phyloP scores from a whole-genome alignment of 306 rosid species.

The Begonia masoniana region DNA sequence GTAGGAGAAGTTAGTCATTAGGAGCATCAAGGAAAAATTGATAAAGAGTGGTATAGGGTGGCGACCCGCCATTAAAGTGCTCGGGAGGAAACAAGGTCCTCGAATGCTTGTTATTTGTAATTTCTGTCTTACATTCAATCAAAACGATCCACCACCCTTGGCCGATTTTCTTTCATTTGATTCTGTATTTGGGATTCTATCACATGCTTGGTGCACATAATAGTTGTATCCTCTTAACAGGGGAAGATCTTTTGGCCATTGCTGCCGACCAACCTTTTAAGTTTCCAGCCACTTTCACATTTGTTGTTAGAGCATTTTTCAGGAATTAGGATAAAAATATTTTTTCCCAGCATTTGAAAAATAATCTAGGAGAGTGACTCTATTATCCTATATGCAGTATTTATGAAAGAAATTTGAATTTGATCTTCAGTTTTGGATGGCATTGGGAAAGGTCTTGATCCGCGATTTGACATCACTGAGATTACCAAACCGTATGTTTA shows the following conservation, averaged over 20 bases:
- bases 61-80: no score
- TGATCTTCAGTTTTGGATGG: constrained; percentile 72
- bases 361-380: no score
- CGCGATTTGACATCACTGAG: constrained; percentile 97
- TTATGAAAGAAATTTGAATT: constrained; percentile 9
- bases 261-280: constrained; percentile 98
- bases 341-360: not conserved
- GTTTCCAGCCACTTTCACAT: constrained; percentile 99
- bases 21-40: no score
- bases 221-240: constrained; percentile 38
- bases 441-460: constrained; percentile 98
- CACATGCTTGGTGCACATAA: constrained; percentile 5
- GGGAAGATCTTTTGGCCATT: constrained; percentile 89
- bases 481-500: constrained; percentile 93
- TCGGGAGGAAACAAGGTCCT: no score
- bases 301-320: constrained; percentile 99
- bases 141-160: no score
- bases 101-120: no score
- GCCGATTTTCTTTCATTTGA: no score
- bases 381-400: constrained; percentile 7
- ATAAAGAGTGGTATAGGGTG: no score
- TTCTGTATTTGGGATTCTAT: no score
- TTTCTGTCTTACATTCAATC: no score
- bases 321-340: constrained; percentile 33
- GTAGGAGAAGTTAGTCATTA: no score